Percentiles rank a stretch among this genome's conserved stretches.
Evolutionary conservation across 148 eudicot genomes (phyloP).

Genomic region (Camellia granthamiana): DNA sequence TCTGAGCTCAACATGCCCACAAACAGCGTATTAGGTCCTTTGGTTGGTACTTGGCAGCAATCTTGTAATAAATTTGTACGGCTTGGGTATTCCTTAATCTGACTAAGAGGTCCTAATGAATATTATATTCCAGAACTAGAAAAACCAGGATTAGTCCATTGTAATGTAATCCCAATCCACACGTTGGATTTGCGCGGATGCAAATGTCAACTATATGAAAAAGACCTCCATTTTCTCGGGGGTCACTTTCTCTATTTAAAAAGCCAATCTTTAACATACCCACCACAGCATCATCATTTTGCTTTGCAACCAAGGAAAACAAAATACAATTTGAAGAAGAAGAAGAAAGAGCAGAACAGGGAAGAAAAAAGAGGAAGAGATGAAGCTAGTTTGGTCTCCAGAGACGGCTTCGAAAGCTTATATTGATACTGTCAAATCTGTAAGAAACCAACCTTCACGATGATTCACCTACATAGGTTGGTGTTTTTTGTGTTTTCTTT

Average conservation of each 20-base stretch:
- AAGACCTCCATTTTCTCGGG: background rate
- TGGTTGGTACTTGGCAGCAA: too few species aligned
- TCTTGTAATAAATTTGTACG: too few species aligned
- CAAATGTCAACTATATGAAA: slow-evolving; percentile 14
- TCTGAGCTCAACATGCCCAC: too few species aligned
- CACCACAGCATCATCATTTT: background rate
- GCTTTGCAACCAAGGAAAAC: background rate
- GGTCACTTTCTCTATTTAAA: slow-evolving; percentile 15
- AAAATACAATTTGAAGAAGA: slow-evolving; percentile 6
- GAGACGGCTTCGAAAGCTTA: slow-evolving; percentile 40
- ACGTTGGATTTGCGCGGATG: slow-evolving; percentile 19
- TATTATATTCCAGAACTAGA: too few species aligned
- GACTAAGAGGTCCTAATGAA: too few species aligned
- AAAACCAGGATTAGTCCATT: background rate
- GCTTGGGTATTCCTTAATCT: too few species aligned
- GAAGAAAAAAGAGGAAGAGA: background rate
- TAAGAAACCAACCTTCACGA: slow-evolving; percentile 17
- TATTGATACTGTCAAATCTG: slow-evolving; percentile 38
- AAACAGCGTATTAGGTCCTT: too few species aligned
- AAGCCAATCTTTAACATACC: background rate
- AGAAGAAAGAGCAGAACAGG: background rate
- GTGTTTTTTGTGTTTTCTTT: background rate
- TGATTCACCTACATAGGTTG: too few species aligned
- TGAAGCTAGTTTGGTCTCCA: slow-evolving; percentile 51
- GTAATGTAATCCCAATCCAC: slow-evolving; percentile 8